Base-by-base conservation (phyloP, 2,329 filamentous ascomycete species). In the Aspergillus melleus region DNA sequence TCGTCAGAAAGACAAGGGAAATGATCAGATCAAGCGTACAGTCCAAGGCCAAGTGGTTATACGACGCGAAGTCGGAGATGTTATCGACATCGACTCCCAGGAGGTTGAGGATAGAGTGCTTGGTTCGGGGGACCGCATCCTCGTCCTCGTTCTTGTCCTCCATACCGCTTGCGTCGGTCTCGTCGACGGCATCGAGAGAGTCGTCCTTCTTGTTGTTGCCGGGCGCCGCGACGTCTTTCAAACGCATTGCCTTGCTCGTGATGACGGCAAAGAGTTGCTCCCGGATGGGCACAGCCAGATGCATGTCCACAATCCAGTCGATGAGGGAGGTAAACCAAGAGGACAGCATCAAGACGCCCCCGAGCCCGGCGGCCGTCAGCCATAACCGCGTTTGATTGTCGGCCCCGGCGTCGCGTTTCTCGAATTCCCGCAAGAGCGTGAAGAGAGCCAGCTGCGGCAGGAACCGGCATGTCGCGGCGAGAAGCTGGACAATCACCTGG, bases 61-160 rank as follows among this genome's bases (percentile, higher is more conserved):
- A 89, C 4, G 83, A 79, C 29, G 81, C 80, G 69, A 91, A 91
- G 54, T 90, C 85, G 0, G 88, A 80, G 42, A 93, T 81, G 46
- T 89, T 84, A 65, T 86, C 86, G 11, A 85, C 80, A 71, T 93
- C 90, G 5, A 93, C 87, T 20, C 88, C 89, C 54, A 92, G 87
- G 44, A 92, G 79, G 71, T 93, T 93, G 57, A 92, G 87, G 4
- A 88, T 89, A 52, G 63, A 65, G 44, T 65, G 61, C 24, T 60
- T 65, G 6, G 61, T 84, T 86, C 74, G 92, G 89, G 66, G 83
- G 80, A 24, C 83, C 82, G 49, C 52, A 30, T 59, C 49, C 14
- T 47, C 42, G 2, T 49, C 46, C 9, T 53, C 54, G 0, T 52
- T 75, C 87, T 83, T 64, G 85, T 79, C 62, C 61, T 80, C 32